Evolutionary conservation across 2,329 filamentous ascomycete genomes (phyloP).

Genomic region (Acephala macrosclerotiorum): DNA sequence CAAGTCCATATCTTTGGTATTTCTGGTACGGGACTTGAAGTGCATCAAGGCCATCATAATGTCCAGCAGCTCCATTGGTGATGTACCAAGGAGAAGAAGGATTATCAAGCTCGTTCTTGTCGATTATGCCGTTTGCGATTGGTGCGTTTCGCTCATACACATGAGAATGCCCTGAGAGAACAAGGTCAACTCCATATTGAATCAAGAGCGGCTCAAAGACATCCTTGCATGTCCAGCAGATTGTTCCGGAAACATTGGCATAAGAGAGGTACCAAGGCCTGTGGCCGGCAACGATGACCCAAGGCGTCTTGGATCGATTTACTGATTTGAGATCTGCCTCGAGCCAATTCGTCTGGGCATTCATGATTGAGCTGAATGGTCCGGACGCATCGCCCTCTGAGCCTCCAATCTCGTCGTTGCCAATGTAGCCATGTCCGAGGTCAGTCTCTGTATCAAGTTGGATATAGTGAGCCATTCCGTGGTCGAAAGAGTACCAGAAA

Average conservation of each 20-base stretch:
- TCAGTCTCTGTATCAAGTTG: constrained; percentile 66
- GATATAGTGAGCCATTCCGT: constrained; percentile 61
- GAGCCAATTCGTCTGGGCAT: constrained; percentile 55
- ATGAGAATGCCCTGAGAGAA: constrained; percentile 53
- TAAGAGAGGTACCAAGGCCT: constrained; percentile 30
- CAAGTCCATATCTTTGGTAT: constrained; percentile 39
- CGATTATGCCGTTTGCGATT: constrained; percentile 14
- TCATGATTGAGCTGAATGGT: constrained; percentile 50
- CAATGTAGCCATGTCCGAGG: constrained; percentile 47
- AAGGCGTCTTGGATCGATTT: constrained; percentile 35
- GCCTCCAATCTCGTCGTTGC: constrained; percentile 51
- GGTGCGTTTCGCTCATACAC: constrained; percentile 49
- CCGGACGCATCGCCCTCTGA: constrained; percentile 51
- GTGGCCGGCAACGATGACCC: constrained; percentile 32
- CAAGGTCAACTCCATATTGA: constrained; percentile 53
- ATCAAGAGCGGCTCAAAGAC: constrained; percentile 55
- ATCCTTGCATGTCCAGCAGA: constrained; percentile 48
- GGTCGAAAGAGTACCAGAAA: constrained; percentile 64
- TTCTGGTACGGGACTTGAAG: constrained; percentile 8
- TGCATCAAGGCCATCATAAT: constrained; percentile 43
- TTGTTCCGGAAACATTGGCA: constrained; percentile 36
- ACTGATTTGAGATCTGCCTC: constrained; percentile 37
- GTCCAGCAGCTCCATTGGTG: constrained; percentile 41
- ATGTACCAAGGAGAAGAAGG: constrained; percentile 24
- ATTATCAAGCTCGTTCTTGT: constrained; percentile 21